Evolutionary conservation across 1,284 basidiomycete genomes (phyloP).

Genomic region (Cutaneotrichosporon curvatum): DNA sequence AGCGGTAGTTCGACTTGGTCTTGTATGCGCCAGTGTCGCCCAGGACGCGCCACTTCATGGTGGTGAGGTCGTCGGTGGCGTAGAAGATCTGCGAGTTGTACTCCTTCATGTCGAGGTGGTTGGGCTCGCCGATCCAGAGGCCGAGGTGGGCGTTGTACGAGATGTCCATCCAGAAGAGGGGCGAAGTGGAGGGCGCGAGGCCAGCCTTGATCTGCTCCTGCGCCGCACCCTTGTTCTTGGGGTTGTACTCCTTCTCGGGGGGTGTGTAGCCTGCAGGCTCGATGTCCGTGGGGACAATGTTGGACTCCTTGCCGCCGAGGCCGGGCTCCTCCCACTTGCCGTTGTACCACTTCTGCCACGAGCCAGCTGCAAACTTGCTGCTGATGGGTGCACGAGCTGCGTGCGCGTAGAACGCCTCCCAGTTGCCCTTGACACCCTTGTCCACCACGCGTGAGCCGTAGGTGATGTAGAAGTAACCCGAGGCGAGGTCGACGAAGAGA

Average conservation of each 20-base stretch:
- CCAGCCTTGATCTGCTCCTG: slow-evolving; percentile 3
- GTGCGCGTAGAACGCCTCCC: slow-evolving; percentile 8
- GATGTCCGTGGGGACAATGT: slow-evolving; percentile 4
- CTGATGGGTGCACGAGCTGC: slow-evolving; percentile 10
- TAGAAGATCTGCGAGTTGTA: slow-evolving; percentile 9
- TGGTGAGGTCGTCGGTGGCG: slow-evolving; percentile 5
- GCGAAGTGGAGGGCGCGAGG: slow-evolving; percentile 2
- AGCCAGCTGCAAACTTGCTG: slow-evolving; percentile 5
- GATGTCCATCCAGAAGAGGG: slow-evolving; percentile 15
- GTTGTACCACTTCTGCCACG: slow-evolving; percentile 11
- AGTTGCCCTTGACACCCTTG: slow-evolving; percentile 8
- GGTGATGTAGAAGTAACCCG: slow-evolving; percentile 14
- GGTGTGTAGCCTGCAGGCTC: slow-evolving; percentile 4
- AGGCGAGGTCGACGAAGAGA: slow-evolving; percentile 1
- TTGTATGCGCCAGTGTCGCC: slow-evolving; percentile 13
- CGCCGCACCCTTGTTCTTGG: slow-evolving; percentile 1
- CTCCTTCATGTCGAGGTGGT: slow-evolving; percentile 5
- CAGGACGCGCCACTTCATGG: slow-evolving; percentile 7
- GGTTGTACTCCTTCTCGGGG: slow-evolving; percentile 6
- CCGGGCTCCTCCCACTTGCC: slow-evolving; percentile 12
- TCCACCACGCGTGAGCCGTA: slow-evolving; percentile 13
- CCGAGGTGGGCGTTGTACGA: slow-evolving; percentile 13
- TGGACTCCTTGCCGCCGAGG: slow-evolving; percentile 8
- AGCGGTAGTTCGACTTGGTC: slow-evolving; percentile 12
- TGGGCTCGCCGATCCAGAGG: slow-evolving; percentile 11